Base-by-base conservation (phyloP, 306 rosid genomes). In the Malus sieversii region DNA sequence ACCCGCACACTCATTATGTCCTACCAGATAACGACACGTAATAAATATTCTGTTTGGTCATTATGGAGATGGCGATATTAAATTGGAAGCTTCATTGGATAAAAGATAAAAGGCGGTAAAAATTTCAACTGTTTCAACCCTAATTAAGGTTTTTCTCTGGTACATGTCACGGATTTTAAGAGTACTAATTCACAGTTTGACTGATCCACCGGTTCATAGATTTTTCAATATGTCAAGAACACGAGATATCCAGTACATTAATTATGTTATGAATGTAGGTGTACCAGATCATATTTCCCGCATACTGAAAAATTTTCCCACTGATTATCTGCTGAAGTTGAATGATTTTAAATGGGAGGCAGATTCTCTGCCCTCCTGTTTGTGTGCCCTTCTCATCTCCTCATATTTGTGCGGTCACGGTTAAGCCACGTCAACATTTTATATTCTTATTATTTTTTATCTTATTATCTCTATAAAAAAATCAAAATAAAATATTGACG, bases 301-400 rank as follows among this genome's bases (percentile, higher is more conserved):
- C 7, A 4, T 0, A 14, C 0, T 14, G 0, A 46, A 46, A 14
- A 46, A 46, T 4, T 0, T 46, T 14, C 1, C 5, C 0, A 40
- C 11, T 58, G 68, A 5, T 59, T 59, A 9, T 45, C 18, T 25
- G 58, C 52, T 22, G 23, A 38, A 40, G 55, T 35, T 58, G 51
- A 55, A 35, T 33, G 57, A 48, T 48, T 48, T 14, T 4, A 48
- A 48, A 14, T 15, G 19, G 25, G 25, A 25, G 25, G 25, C 1
- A 25, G 25, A 25, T 25, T 25, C 1, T 25, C 25, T 25, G 25
- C 25, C 25, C 25, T 25, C 25, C 1, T 25, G 25, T 25, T 25
- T 25, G 25, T 1, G 25, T 25, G 25, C 25, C 25, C 25, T 25
- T 25, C 25, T 1, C 25, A 25, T 25, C 25, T 25, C 25, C 25